Evolutionary conservation across 495 filamentous ascomycete species (phyloP), one percentile per base, ranked within the genome.

Genomic region (Choiromyces venosus): DNA sequence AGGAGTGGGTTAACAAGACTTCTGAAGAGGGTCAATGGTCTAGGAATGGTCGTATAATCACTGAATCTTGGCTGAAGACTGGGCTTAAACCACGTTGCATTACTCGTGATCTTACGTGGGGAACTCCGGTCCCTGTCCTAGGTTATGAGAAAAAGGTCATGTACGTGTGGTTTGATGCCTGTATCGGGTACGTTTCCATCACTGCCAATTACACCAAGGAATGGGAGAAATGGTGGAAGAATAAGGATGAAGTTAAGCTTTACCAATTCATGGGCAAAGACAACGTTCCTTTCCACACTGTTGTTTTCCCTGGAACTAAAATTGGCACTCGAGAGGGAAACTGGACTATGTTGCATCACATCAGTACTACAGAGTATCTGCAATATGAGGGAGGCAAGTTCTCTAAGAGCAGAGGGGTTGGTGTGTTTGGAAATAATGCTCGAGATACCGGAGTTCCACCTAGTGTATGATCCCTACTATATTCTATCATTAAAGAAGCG

Each of bases 191-290:
- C 81, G 89, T 92, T 7, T 97, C 93, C 0, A 99, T 99, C 76
- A 98, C 95, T 9, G 93, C 92, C 71, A 93, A 90, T 76, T 97
- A 95, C 82, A 97, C 93, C 7, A 86, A 91, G 37, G 85, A 96
- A 68, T 99, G 95, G 95, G 89, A 97, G 84, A 85, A 90, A 71
- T 99, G 95, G 95, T 99, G 95, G 95, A 89, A 90, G 76, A 90
- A 96, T 82, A 92, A 93, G 9, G 73, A 78, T 38, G 85, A 96
- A 52, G 94, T 97, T 42, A 88, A 90, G 80, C 88, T 99, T 7
- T 97, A 95, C 82, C 95, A 99, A 82, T 98, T 98, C 87, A 90
- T 98, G 88, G 94, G 94, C 82, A 98, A 98, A 83, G 94, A 98
- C 84, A 98, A 98, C 75, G 92, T 96, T 16, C 91, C 91, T 35